phyloP scores from a whole-genome alignment of 2,329 filamentous ascomycete species.

The Huntiella moniliformis region DNA sequence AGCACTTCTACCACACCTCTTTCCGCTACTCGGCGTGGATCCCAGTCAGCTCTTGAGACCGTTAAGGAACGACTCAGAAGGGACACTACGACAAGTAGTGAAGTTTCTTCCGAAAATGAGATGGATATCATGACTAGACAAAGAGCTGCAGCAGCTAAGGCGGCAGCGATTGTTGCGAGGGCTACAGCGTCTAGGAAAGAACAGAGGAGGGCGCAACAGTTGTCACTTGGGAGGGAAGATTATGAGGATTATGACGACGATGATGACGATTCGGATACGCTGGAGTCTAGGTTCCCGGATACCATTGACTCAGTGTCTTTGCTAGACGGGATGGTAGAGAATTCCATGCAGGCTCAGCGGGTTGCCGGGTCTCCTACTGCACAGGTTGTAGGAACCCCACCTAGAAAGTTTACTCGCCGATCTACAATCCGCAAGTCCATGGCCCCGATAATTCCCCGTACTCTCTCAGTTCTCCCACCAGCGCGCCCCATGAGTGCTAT shows the following conservation, averaged over 20 bases:
- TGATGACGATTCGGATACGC: slow-evolving; percentile 39
- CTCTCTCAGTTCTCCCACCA: slow-evolving; percentile 49
- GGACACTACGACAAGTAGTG: slow-evolving; percentile 65
- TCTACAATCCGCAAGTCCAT: slow-evolving; percentile 46
- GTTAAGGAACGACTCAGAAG: slow-evolving; percentile 50
- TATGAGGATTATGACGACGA: slow-evolving; percentile 39
- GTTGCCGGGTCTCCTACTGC: slow-evolving; percentile 28
- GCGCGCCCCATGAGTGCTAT: slow-evolving; percentile 48
- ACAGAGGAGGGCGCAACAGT: slow-evolving; percentile 30
- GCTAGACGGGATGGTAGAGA: slow-evolving; percentile 40
- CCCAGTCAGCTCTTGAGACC: slow-evolving; percentile 50
- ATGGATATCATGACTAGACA: slow-evolving; percentile 49
- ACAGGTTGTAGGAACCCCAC: slow-evolving; percentile 45
- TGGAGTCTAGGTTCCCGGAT: slow-evolving; percentile 41
- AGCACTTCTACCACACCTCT: slow-evolving; percentile 2
- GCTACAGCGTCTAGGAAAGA: slow-evolving; percentile 21
- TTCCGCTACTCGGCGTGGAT: slow-evolving; percentile 38
- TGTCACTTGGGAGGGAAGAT: slow-evolving; percentile 23
- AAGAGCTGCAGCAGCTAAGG: slow-evolving; percentile 39
- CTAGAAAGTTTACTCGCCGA: slow-evolving; percentile 38
- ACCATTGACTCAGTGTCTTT: slow-evolving; percentile 56
- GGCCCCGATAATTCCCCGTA: slow-evolving; percentile 33
- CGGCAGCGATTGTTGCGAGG: slow-evolving; percentile 25
- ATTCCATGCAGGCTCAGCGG: slow-evolving; percentile 29
- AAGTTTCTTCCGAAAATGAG: slow-evolving; percentile 69